These are phyloP conservation scores for Parasitella parasitica DNA, from an alignment of 371 early-diverging fungal genomes.

Conservation along the genomic window DNA sequence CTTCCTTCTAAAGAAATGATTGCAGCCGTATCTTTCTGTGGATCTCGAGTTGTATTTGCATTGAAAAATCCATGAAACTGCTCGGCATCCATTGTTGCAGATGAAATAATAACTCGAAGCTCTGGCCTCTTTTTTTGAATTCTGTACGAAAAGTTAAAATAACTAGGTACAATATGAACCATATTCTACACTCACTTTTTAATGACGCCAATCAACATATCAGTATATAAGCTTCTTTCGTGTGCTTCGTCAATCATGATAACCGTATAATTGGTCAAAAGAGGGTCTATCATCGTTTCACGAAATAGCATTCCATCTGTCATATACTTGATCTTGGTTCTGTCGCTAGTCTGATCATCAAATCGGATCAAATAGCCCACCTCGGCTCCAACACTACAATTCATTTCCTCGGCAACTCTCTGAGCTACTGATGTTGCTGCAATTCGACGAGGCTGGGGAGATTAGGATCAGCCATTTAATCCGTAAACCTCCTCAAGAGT, in stretches of 20 bases:
- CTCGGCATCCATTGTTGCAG: conserved; percentile 76
- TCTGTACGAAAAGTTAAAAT: conserved; percentile 16
- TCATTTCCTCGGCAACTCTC: conserved; percentile 92
- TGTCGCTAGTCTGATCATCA: conserved; percentile 62
- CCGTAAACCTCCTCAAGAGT: background rate
- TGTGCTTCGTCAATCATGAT: conserved; percentile 95
- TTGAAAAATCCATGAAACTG: conserved; percentile 67
- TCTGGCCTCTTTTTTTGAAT: conserved; percentile 65
- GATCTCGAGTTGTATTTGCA: conserved; percentile 33
- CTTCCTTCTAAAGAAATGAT: conserved; percentile 74
- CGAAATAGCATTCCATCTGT: conserved; percentile 91
- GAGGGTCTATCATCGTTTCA: conserved; percentile 73
- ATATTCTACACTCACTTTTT: conserved; percentile 55
- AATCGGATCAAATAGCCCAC: conserved; percentile 75
- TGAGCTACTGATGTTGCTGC: conserved; percentile 97
- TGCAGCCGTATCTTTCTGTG: conserved; percentile 51
- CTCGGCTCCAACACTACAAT: conserved; percentile 69
- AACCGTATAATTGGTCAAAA: conserved; percentile 76
- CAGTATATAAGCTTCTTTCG: conserved; percentile 87
- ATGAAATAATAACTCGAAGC: conserved; percentile 72
- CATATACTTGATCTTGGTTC: conserved; percentile 84
- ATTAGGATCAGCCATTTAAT: too few relatives aligned
- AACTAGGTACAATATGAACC: background rate
- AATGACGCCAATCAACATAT: conserved; percentile 81
- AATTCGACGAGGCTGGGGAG: conserved; percentile 94